Conservation (phyloP, 2,329 filamentous ascomycete species). For the Peltaster fructicola region DNA sequence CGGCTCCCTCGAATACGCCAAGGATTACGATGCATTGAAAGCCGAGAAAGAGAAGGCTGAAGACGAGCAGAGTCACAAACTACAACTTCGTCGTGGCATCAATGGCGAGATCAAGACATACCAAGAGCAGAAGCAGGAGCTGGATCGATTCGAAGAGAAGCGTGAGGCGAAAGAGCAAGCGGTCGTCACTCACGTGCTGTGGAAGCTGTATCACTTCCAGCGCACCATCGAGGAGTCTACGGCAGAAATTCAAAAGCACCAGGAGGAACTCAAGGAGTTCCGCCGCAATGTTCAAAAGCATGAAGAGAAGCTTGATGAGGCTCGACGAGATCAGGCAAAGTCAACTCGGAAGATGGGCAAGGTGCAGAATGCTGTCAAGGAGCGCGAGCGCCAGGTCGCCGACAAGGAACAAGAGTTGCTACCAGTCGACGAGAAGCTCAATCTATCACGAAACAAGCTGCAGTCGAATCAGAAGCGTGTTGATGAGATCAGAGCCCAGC, state of each 20-base stretch:
- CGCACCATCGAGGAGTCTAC: slow-evolving; percentile 83
- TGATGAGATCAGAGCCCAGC: slow-evolving; percentile 55
- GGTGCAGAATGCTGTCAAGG: slow-evolving; percentile 69
- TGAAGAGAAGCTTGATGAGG: slow-evolving; percentile 60
- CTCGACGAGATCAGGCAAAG: slow-evolving; percentile 65
- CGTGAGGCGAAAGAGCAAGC: slow-evolving; percentile 79
- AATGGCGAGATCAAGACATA: slow-evolving; percentile 98
- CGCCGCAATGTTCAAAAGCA: slow-evolving; percentile 75
- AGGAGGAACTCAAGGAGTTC: slow-evolving; percentile 87
- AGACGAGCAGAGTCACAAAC: slow-evolving; percentile 75
- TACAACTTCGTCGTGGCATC: slow-evolving; percentile 78
- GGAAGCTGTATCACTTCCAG: slow-evolving; percentile 95
- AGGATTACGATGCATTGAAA: slow-evolving; percentile 84
- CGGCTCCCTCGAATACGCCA: slow-evolving; percentile 84
- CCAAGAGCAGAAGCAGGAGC: slow-evolving; percentile 88
- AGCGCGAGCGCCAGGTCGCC: slow-evolving; percentile 73
- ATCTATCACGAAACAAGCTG: slow-evolving; percentile 55
- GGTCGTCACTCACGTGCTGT: slow-evolving; percentile 81
- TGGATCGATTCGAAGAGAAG: slow-evolving; percentile 83
- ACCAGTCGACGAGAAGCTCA: slow-evolving; percentile 82
- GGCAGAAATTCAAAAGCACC: slow-evolving; percentile 76
- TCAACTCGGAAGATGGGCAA: slow-evolving; percentile 60
- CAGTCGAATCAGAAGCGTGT: slow-evolving; percentile 51
- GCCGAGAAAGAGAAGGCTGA: slow-evolving; percentile 67
- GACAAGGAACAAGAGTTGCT: slow-evolving; percentile 71